A percentile compares a stretch with the other conserved stretches of the same genome.
Evolutionary conservation across 225 moss, liverwort and hornwort species (phyloP).

Genomic region (Pseudoscleropodium purum): DNA sequence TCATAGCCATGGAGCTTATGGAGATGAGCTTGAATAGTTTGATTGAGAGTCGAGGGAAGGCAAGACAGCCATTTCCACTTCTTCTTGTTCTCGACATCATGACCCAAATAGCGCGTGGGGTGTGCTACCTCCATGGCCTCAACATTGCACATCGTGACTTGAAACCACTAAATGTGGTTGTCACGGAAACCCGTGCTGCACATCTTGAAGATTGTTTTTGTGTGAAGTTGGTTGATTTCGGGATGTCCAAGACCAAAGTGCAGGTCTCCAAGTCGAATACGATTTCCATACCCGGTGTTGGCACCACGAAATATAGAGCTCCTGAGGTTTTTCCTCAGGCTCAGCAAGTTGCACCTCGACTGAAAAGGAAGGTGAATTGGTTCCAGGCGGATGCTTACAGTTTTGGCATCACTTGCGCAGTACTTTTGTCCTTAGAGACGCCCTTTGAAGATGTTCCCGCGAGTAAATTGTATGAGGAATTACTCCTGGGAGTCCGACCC

Average conservation of each 20-base stretch:
- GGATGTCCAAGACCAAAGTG: background rate
- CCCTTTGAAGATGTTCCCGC: background rate
- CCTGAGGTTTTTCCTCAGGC: background rate
- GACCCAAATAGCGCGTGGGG: background rate
- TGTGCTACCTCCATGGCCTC: background rate
- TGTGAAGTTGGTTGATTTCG: slow-evolving; percentile 4
- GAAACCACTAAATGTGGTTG: background rate
- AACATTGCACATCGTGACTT: background rate
- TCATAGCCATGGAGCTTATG: background rate
- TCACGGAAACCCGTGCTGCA: background rate
- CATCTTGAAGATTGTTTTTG: background rate
- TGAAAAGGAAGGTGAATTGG: background rate
- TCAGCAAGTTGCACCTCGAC: background rate
- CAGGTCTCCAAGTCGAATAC: background rate
- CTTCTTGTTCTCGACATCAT: background rate
- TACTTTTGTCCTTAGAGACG: background rate
- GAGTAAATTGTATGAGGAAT: background rate
- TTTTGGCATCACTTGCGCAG: background rate
- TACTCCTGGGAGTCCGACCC: background rate
- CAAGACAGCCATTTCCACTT: background rate
- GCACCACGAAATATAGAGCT: background rate
- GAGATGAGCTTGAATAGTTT: background rate
- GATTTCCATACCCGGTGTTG: background rate
- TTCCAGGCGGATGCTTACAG: background rate
- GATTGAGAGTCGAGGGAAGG: background rate